Evolutionary conservation across 768 basidiomycete genomes (phyloP).

Genomic region (Lepiota venenata): DNA sequence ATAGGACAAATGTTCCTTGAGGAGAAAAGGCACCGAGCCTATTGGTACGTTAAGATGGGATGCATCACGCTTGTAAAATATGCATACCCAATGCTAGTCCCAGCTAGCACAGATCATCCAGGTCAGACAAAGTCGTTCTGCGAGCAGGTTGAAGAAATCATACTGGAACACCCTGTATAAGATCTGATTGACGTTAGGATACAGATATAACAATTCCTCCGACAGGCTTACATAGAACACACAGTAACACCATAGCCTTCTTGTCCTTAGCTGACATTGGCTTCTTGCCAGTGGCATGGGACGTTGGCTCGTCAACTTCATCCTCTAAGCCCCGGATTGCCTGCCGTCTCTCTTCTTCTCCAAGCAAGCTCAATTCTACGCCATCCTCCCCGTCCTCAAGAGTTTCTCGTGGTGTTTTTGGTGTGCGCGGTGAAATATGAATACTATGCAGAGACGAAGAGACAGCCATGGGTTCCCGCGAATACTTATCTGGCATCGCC

Average conservation of each 20-base stretch:
- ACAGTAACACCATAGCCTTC: constrained; percentile 78
- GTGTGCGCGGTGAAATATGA: constrained; percentile 53
- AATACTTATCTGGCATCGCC: constrained; percentile 39
- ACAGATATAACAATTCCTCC: constrained; percentile 1
- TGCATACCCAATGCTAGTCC: constrained; percentile 82
- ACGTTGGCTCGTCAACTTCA: constrained; percentile 28
- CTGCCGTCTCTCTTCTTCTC: constrained; percentile 49
- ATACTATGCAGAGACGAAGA: constrained; percentile 59
- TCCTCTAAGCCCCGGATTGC: constrained; percentile 43
- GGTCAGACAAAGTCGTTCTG: constrained; percentile 6
- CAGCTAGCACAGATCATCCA: constrained; percentile 40
- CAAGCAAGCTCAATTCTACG: constrained; percentile 59
- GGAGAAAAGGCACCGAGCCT: constrained; percentile 96
- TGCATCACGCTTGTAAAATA: background rate
- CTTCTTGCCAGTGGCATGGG: constrained; percentile 26
- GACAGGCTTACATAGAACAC: constrained; percentile 72
- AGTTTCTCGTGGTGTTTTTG: constrained; percentile 33
- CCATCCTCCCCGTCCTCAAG: constrained; percentile 41
- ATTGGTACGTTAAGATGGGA: constrained; percentile 5
- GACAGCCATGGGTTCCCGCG: constrained; percentile 45
- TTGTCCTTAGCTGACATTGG: constrained; percentile 74
- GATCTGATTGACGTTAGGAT: constrained; percentile 38
- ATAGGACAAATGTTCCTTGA: constrained; percentile 94
- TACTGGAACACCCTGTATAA: constrained; percentile 90
- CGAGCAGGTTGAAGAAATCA: constrained; percentile 21